Evolutionary conservation across 495 filamentous ascomycete genomes (phyloP).

Genomic region (Schizothecium vesticola): DNA sequence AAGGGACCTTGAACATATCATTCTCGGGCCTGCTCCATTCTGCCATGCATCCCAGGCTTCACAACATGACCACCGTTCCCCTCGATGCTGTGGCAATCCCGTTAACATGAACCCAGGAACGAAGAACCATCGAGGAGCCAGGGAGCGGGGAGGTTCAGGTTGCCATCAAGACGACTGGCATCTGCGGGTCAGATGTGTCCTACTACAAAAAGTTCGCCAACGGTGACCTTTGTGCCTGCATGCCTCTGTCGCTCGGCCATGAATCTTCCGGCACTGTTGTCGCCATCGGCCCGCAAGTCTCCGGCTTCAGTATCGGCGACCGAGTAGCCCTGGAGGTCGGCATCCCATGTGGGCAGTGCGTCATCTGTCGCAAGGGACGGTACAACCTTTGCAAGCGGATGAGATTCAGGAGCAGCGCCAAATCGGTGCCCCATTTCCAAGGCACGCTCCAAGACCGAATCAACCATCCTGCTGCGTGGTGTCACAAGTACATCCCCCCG

Average conservation of each 20-base stretch:
- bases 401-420: slow-evolving; percentile 79
- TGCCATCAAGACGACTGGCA: slow-evolving; percentile 65
- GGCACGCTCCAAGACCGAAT: slow-evolving; percentile 87
- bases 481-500: slow-evolving; percentile 53
- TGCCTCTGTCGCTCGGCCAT: slow-evolving; percentile 71
- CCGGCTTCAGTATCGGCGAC: slow-evolving; percentile 58
- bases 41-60: slow-evolving; percentile 3
- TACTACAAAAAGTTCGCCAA: slow-evolving; percentile 85
- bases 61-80: background rate
- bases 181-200: slow-evolving; percentile 80
- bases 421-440: slow-evolving; percentile 76
- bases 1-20: slow-evolving; percentile 10
- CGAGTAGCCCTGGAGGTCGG: slow-evolving; percentile 87
- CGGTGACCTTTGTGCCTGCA: slow-evolving; percentile 69
- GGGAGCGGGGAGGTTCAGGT: slow-evolving; percentile 61
- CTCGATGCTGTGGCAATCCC: slow-evolving; percentile 1
- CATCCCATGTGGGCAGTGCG: slow-evolving; percentile 70
- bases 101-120: slow-evolving; percentile 37
- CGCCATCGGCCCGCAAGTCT: slow-evolving; percentile 53
- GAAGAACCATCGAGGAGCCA: slow-evolving; percentile 42
- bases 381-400: slow-evolving; percentile 87
- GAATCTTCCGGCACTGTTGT: slow-evolving; percentile 70
- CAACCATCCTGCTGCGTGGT: slow-evolving; percentile 79
- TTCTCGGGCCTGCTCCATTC: slow-evolving; percentile 17
- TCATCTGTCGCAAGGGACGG: slow-evolving; percentile 65